These are phyloP conservation scores for Sanguinoderma infundibulare DNA, from an alignment of 1,284 basidiomycete species.

Conservation along the genomic window DNA sequence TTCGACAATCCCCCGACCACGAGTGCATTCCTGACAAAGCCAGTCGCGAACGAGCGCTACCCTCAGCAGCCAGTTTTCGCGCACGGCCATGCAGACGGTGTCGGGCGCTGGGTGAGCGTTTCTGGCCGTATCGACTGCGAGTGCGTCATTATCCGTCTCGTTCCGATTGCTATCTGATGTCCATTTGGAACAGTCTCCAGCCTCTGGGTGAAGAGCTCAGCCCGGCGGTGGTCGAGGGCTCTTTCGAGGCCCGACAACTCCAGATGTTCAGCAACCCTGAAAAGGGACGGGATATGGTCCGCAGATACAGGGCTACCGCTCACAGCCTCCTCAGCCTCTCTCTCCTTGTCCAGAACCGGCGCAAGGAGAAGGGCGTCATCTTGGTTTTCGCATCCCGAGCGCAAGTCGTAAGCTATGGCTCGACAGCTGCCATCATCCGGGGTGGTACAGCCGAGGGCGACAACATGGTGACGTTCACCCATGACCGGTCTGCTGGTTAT, in stretches of 20 bases:
- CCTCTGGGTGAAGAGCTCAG: neutral
- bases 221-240: neutral
- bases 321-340: conserved; percentile 10
- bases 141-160: neutral
- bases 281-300: conserved; percentile 5
- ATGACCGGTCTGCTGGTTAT: conserved; percentile 8
- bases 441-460: conserved; percentile 7
- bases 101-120: conserved; percentile 21
- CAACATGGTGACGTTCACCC: conserved; percentile 5
- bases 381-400: conserved; percentile 12
- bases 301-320: conserved; percentile 11
- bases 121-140: conserved; percentile 16
- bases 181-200: conserved; percentile 6
- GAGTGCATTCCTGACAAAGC: conserved; percentile 11
- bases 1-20: conserved; percentile 17
- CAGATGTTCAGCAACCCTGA: neutral
- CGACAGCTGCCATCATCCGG: neutral
- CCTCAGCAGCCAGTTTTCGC: conserved; percentile 17
- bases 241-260: neutral
- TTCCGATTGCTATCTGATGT: neutral
- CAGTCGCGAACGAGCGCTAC: conserved; percentile 4
- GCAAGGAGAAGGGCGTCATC: conserved; percentile 13
- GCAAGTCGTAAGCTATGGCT: conserved; percentile 12
- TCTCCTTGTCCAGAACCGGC: conserved; percentile 21
- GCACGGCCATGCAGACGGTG: conserved; percentile 11